phyloP scores from a whole-genome alignment of 2,329 filamentous ascomycete species.

The Xylariomycetidae sp. region DNA sequence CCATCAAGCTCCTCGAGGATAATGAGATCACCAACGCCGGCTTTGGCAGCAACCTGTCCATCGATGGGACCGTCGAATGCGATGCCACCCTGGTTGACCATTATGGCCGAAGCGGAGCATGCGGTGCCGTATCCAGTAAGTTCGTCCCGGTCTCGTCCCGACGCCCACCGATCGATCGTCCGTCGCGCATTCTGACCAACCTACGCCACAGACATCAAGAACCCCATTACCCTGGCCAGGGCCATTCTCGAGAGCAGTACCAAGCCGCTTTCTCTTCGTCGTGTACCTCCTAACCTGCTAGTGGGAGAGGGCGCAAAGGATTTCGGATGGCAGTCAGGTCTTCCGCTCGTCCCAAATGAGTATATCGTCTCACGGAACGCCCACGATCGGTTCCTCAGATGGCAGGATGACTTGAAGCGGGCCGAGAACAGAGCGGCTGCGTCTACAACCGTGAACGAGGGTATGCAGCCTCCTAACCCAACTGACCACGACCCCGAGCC shows the following conservation, averaged over 20 bases:
- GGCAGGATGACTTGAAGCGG: constrained; percentile 66
- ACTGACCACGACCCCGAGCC: constrained; percentile 12
- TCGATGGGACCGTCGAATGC: constrained; percentile 87
- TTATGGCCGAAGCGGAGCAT: constrained; percentile 83
- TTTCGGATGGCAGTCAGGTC: constrained; percentile 77
- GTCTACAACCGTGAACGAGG: constrained; percentile 17
- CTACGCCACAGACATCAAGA: constrained; percentile 67
- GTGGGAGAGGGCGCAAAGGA: constrained; percentile 78
- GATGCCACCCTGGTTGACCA: constrained; percentile 94
- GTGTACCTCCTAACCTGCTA: constrained; percentile 88
- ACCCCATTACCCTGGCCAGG: constrained; percentile 84
- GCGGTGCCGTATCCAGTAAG: constrained; percentile 84
- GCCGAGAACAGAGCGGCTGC: constrained; percentile 38
- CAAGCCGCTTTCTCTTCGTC: constrained; percentile 70
- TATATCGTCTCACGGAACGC: constrained; percentile 75
- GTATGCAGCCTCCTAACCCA: background rate
- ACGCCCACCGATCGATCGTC: too few species aligned
- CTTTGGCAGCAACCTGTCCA: constrained; percentile 88
- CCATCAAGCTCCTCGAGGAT: constrained; percentile 83
- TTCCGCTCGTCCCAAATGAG: constrained; percentile 68
- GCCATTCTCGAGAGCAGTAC: constrained; percentile 73
- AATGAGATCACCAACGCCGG: constrained; percentile 95
- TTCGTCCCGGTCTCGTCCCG: constrained; percentile 14
- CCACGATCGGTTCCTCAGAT: constrained; percentile 70
- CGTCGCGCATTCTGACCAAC: constrained; percentile 1